Evolutionary conservation across 2,329 filamentous ascomycete species (phyloP), one percentile per base, ranked within the genome.

Genomic region (Botrytis fabae): DNA sequence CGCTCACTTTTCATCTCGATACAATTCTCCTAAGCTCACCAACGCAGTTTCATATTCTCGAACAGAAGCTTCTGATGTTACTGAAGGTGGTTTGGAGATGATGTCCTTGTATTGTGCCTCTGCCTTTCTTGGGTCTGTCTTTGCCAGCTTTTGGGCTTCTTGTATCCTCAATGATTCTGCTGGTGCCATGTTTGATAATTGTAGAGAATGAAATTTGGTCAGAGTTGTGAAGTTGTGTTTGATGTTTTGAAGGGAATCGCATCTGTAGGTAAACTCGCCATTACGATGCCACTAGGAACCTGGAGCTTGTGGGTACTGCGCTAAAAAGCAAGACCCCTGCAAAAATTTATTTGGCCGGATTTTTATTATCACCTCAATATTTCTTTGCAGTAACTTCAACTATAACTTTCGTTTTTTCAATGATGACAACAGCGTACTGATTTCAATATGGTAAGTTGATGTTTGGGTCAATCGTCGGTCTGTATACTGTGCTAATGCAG

Each of bases 1-100:
- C 38, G 48, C 91, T 83, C 84, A 92, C 90, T 92, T 93, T 84
- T 93, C 90, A 84, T 98, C 94, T 78, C 94, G 90, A 84, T 98
- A 98, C 77, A 98, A 88, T 88, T 97, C 93, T 79, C 96, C 96
- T 81, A 99, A 85, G 77, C 92, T 93, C 80, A 98, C 89, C 82
- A 99, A 84, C 40, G 96, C 94, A 78, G 88, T 88, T 86, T 99
- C 96, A 80, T 98, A 99, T 83, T 97, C 94, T 83, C 93, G 91
- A 77, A 95, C 90, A 74, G 95, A 93, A 54, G 92, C 89, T 83
- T 99, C 96, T 75, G 89, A 91, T 74, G 90, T 96, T 74, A 92
- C 90, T 70, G 93, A 93, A 35, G 95, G 94, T 54, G 93, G 90
- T 84, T 93, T 92, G 70, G 94, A 91, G 77, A 98, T 89, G 81